Conservation (phyloP, 2,329 filamentous ascomycete species). For the Ophiostoma sp. region DNA sequence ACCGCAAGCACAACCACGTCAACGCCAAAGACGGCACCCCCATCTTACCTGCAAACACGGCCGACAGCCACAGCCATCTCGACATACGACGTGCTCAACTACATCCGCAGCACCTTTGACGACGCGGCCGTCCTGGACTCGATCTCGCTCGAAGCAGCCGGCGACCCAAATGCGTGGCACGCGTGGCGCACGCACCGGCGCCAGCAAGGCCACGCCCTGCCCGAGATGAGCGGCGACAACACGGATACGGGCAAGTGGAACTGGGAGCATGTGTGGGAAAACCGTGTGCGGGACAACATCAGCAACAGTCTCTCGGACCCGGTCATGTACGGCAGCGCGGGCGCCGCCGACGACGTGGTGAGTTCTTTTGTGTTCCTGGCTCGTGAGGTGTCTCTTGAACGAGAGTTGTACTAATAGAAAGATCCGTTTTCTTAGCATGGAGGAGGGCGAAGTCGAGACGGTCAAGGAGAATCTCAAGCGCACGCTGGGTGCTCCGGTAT, state of each 20-base stretch:
- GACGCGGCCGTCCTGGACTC: slow-evolving; percentile 71
- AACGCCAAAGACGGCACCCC: slow-evolving; percentile 20
- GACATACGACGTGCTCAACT: slow-evolving; percentile 66
- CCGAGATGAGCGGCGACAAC: background rate
- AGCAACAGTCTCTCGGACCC: slow-evolving; percentile 71
- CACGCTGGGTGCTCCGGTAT: slow-evolving; percentile 38
- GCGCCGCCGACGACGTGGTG: slow-evolving; percentile 66
- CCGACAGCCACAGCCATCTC: slow-evolving; percentile 42
- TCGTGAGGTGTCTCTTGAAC: background rate
- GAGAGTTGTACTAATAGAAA: slow-evolving; percentile 31
- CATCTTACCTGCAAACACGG: slow-evolving; percentile 40
- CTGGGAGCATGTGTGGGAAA: slow-evolving; percentile 96
- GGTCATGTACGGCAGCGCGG: slow-evolving; percentile 65
- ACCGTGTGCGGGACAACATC: slow-evolving; percentile 75
- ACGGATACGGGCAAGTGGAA: slow-evolving; percentile 72
- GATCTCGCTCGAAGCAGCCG: slow-evolving; percentile 73
- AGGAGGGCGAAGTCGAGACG: slow-evolving; percentile 52
- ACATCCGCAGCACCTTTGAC: slow-evolving; percentile 77
- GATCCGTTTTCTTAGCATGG: slow-evolving; percentile 64
- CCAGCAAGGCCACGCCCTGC: slow-evolving; percentile 30
- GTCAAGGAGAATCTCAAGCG: slow-evolving; percentile 55
- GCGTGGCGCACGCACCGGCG: slow-evolving; percentile 74
- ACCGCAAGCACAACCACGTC: slow-evolving; percentile 23
- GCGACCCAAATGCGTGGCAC: slow-evolving; percentile 88
- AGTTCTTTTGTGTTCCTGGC: slow-evolving; percentile 31